phyloP scores from a whole-genome alignment of 352 stramenopile genomes.

The Phytophthora cryptogea region DNA sequence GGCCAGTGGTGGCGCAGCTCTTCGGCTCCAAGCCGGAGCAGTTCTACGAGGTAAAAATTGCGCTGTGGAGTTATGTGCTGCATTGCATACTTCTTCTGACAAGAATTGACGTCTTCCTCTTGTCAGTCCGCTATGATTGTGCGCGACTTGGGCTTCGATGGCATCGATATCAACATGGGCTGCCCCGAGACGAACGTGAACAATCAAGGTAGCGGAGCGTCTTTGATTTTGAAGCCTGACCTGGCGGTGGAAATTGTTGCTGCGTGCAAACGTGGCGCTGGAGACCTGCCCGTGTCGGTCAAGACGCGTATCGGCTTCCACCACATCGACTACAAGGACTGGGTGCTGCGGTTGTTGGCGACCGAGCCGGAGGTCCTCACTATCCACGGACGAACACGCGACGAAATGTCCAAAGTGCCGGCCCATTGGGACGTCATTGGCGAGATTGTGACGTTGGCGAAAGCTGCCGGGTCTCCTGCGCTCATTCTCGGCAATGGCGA shows the following conservation, averaged over 20 bases:
- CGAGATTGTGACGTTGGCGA: constrained; percentile 63
- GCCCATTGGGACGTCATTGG: constrained; percentile 85
- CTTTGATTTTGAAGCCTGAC: constrained; percentile 66
- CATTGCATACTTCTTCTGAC: constrained; percentile 4
- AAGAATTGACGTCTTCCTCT: background rate
- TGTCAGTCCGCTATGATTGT: constrained; percentile 75
- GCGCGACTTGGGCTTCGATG: constrained; percentile 80
- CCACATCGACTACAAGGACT: constrained; percentile 80
- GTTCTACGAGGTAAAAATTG: constrained; percentile 69
- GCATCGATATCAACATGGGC: constrained; percentile 89
- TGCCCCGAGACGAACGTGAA: constrained; percentile 79
- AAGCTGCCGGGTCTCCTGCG: constrained; percentile 49
- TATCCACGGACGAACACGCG: constrained; percentile 74
- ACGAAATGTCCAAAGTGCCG: constrained; percentile 85
- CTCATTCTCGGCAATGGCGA: constrained; percentile 84
- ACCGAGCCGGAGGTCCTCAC: constrained; percentile 76
- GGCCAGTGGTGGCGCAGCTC: constrained; percentile 78
- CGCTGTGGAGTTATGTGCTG: background rate
- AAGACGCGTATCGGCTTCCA: constrained; percentile 86
- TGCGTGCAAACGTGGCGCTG: constrained; percentile 72
- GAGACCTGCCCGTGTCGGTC: constrained; percentile 66
- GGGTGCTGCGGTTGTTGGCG: constrained; percentile 68
- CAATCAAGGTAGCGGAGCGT: constrained; percentile 74
- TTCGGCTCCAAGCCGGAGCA: constrained; percentile 88
- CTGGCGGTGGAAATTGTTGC: constrained; percentile 68